Conservation (phyloP, 495 filamentous ascomycete genomes). For the Penicillium fimorum region DNA sequence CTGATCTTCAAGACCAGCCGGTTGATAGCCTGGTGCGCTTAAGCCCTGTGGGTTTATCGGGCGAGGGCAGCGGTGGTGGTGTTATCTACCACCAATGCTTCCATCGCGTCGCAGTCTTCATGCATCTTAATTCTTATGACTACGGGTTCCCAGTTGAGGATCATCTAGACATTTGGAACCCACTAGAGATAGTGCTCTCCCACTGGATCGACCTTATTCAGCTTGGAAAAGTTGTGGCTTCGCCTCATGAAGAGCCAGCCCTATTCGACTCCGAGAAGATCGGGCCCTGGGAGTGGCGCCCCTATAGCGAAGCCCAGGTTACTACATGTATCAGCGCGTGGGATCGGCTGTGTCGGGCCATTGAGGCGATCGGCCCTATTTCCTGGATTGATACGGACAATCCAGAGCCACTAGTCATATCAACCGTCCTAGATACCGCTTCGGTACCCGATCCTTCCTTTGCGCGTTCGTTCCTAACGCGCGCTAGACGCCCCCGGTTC, state of each 20-base stretch:
- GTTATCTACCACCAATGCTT: constrained; percentile 18
- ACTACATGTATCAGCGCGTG: constrained; percentile 17
- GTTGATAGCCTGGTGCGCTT: constrained; percentile 18
- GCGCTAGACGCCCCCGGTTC: constrained; percentile 15
- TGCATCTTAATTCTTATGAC: constrained; percentile 14
- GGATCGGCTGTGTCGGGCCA: constrained; percentile 16
- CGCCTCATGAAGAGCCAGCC: constrained; percentile 18
- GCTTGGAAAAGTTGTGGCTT: constrained; percentile 29
- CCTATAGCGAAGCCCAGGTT: constrained; percentile 20
- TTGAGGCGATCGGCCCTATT: constrained; percentile 4
- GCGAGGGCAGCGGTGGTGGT: constrained; percentile 3
- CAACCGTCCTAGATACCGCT: constrained; percentile 15
- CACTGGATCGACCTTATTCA: constrained; percentile 34
- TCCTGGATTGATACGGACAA: constrained; percentile 9
- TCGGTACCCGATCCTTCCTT: constrained; percentile 16
- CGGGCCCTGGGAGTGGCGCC: constrained; percentile 21
- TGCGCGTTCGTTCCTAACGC: constrained; percentile 13
- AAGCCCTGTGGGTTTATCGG: constrained; percentile 9
- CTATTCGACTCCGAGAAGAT: constrained; percentile 16
- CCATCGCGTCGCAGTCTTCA: constrained; percentile 16
- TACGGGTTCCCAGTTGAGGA: constrained; percentile 16
- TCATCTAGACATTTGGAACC: constrained; percentile 28
- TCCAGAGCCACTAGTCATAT: constrained; percentile 13
- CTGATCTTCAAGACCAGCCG: constrained; percentile 13
- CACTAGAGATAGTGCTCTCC: constrained; percentile 37